Base-by-base conservation (phyloP, 371 early-diverging fungal species). In the Rhizomucor pusillus region DNA sequence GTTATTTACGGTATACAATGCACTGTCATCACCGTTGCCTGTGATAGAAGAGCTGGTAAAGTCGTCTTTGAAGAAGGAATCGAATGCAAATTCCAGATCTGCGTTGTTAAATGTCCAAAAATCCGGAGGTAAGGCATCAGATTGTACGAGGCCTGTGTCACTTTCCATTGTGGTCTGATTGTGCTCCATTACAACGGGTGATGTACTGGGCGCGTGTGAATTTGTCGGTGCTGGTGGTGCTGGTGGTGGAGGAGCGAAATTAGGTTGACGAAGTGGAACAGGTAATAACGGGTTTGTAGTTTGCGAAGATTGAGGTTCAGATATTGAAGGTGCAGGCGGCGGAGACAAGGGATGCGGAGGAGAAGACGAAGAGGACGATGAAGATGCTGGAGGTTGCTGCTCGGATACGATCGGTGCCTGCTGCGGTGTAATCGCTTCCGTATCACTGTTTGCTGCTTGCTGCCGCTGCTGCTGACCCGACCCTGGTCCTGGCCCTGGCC, bases 31-130 rank as follows among this genome's bases (percentile, higher is more conserved):
- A 47, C 47, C 47, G 25, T 47, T 14, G 22, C 47, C 41, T 16
- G 14, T 11, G 41, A 16, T 41, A 19, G 52, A 12, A 45, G 54
- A 54, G 0, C 54, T 49, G 33, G 60, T 62, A 52, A 74, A 63
- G 14, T 71, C 71, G 16, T 71, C 69, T 34, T 68, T 65, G 51
- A 71, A 65, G 50, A 64, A 60, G 12, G 67, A 63, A 45, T 67
- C 67, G 10, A 67, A 57, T 3, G 63, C 57, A 48, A 63, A 62
- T 16, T 60, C 61, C 36, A 58, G 11, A 36, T 52, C 53, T 18
- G 56, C 51, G 23, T 56, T 47, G 37, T 50, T 43, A 16, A 62
- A 57, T n/a, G 43, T 23, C 57, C 62, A 62, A 22, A 49, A 18
- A 29, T 50, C 44, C 16, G 50, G 50, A 24, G 50, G 35, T n/a